Evolutionary conservation across 2,329 filamentous ascomycete species (phyloP), one percentile per base, ranked within the genome.

Genomic region (Lachnellula cervina): DNA sequence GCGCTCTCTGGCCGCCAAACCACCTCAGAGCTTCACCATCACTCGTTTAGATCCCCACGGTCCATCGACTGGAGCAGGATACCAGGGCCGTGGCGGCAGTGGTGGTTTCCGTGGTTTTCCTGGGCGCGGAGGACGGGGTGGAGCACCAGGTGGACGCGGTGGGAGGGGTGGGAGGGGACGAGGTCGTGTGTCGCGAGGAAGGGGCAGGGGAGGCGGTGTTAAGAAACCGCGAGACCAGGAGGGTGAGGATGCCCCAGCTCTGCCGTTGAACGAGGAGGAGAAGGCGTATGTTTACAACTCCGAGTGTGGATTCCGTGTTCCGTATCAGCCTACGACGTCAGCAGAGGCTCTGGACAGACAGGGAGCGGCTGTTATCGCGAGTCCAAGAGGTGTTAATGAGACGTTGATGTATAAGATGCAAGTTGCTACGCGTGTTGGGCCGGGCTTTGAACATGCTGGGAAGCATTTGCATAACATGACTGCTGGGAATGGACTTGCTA

Each of bases 141-240:
- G 34, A 19, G 17, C 47, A 37, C 37, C 14, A 14, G 49, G 43
- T 13, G 25, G 35, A 17, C 16, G 51, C 19, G 56, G 60, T 25
- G 56, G 58, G 17, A 19, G 37, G 44, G 42, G 59, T 42, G 56
- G 52, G 37, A 52, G 38, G n/a, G 6, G 17, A 23, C 49, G 61
- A 14, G 21, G 57, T 25, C 55, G 59, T 28, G 58, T 35, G 28
- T 34, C 17, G 42, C 25, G 58, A 45, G 50, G 57, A 37, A 46
- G 59, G 65, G 52, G 70, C 49, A 4, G 72, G 71, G 1, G 74
- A 74, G 2, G 64, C 55, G 2, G 71, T 59, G 60, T 76, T 79
- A 3, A 16, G 40, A 52, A 9, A 45, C 34, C 28, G 51, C 51
- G 34, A 45, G 51, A 35, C 16, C 56, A 37, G 51, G 47, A 3